Evolutionary conservation across 495 filamentous ascomycete species (phyloP).

Genomic region (Xylaria palmicola): DNA sequence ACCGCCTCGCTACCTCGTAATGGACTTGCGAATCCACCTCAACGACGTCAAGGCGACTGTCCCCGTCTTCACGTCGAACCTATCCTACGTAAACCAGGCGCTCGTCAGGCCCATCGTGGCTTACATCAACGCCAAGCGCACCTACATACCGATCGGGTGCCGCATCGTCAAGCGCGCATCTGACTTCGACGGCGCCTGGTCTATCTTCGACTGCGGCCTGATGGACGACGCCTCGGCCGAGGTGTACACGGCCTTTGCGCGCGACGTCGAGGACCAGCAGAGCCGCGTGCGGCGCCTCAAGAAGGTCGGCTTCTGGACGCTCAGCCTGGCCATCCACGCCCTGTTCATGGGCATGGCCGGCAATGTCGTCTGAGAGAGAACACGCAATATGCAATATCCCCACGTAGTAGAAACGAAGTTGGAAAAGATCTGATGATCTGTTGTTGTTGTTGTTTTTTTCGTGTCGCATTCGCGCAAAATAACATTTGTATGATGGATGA

Average conservation of each 20-base stretch:
- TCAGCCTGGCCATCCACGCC: constrained; percentile 89
- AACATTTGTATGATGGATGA: background rate
- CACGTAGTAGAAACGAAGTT: too few species aligned
- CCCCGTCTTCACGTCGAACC: constrained; percentile 81
- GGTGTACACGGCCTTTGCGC: constrained; percentile 89
- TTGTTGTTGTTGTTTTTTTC: too few species aligned
- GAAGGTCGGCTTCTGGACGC: constrained; percentile 94
- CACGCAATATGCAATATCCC: too few species aligned
- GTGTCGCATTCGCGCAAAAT: too few species aligned
- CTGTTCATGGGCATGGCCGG: constrained; percentile 93
- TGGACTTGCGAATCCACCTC: constrained; percentile 86
- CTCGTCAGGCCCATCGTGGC: constrained; percentile 96
- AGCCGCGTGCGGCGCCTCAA: constrained; percentile 82
- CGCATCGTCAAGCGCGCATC: constrained; percentile 81
- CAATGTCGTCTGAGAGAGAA: constrained; percentile 54
- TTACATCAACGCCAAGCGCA: constrained; percentile 90
- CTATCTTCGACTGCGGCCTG: constrained; percentile 86
- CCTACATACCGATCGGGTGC: constrained; percentile 93
- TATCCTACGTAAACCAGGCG: constrained; percentile 94
- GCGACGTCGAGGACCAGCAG: constrained; percentile 82
- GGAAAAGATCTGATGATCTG: too few species aligned
- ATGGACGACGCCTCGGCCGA: constrained; percentile 96
- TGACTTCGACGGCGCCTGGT: constrained; percentile 97
- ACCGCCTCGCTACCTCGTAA: constrained; percentile 73
- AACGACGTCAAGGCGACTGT: constrained; percentile 91